Evolutionary conservation across 176 grass and related monocot genomes (phyloP).

Genomic region (Eleusine indica): DNA sequence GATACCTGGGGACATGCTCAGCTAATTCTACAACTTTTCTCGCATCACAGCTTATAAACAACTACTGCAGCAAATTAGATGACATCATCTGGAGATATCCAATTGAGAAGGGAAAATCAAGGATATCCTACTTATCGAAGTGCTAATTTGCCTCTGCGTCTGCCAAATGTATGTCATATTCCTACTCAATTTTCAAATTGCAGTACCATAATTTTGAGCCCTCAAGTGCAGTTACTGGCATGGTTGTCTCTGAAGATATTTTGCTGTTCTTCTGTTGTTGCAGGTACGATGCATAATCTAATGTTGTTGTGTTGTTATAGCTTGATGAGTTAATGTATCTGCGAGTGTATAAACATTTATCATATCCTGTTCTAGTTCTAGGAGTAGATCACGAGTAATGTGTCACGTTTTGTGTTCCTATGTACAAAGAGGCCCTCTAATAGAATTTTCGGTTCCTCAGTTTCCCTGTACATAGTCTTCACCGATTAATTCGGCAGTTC

Average conservation of each 20-base stretch:
- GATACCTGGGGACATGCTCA: slow-evolving; percentile 16
- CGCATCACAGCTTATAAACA: slow-evolving; percentile 69
- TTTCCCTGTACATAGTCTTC: slow-evolving; percentile 31
- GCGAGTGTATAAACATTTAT: slow-evolving; percentile 17
- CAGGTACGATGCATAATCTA: slow-evolving; percentile 30
- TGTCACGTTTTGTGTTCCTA: not conserved
- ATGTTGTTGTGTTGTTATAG: not conserved
- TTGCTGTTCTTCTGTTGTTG: slow-evolving; percentile 22
- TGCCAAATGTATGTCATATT: slow-evolving; percentile 10
- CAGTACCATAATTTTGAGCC: slow-evolving; percentile 10
- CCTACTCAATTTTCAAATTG: not conserved
- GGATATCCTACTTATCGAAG: slow-evolving; percentile 48
- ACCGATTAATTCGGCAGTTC: not conserved
- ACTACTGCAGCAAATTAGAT: slow-evolving; percentile 84
- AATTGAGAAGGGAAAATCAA: slow-evolving; percentile 73
- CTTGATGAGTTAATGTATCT: slow-evolving; percentile 13
- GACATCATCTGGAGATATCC: slow-evolving; percentile 83
- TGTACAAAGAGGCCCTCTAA: slow-evolving; percentile 26
- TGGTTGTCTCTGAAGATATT: not conserved
- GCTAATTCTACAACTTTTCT: slow-evolving; percentile 29
- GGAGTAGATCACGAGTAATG: not conserved
- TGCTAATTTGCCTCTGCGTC: slow-evolving; percentile 18
- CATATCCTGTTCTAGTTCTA: slow-evolving; percentile 32
- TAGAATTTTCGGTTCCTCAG: not conserved
- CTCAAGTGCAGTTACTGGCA: not conserved